Base-by-base conservation (phyloP, 768 basidiomycete genomes). In the Amyloporia xantha region DNA sequence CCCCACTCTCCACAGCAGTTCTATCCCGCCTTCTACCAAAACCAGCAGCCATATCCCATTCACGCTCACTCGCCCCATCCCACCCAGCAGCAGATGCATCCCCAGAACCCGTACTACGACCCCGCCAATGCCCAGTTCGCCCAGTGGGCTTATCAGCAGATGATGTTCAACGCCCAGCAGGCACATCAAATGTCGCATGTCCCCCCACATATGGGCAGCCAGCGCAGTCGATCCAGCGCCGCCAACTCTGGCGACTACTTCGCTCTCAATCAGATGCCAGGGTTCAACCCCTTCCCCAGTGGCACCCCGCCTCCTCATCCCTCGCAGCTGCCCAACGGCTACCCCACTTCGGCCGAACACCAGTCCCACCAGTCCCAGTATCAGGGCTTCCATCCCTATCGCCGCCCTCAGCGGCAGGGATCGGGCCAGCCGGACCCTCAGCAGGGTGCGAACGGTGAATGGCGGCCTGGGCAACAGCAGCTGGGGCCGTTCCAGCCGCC, bases 61-160 rank as follows among this genome's bases (percentile, higher is more conserved):
- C 73, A 73, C 41, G 65, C 54, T 19, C 62, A 62, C 30, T 62
- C 59, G 2, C 61, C 54, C 6, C 63, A 62, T 41, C 61, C 59
- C 4, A 62, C 57, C 45, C 64, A 63, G 40, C 61, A 51, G 50
- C 74, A 69, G 59, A 64, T 74, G 57, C 75, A 71, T 40, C 63
- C 67, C 13, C 82, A 77, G 57, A 65, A 71, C 54, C 75, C 76
- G n/a, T 88, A 79, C 63, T 88, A 82, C 59, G 86, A 90, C 66
- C 85, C 84, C 12, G 81, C 84, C 54, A 84, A 84, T 45, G 85
- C 84, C 54, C 78, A 88, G 48, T 79, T 82, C 49, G 83, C 86
- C 2, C 86, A 87, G 64, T 91, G 89, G 88, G 86, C 88, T 30
- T 91, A 91, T 68, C 88, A 90, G 67, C 88, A 91, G 60, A 90